Conservation (phyloP, 1,284 basidiomycete species). For the Cryptococcus sp. region DNA sequence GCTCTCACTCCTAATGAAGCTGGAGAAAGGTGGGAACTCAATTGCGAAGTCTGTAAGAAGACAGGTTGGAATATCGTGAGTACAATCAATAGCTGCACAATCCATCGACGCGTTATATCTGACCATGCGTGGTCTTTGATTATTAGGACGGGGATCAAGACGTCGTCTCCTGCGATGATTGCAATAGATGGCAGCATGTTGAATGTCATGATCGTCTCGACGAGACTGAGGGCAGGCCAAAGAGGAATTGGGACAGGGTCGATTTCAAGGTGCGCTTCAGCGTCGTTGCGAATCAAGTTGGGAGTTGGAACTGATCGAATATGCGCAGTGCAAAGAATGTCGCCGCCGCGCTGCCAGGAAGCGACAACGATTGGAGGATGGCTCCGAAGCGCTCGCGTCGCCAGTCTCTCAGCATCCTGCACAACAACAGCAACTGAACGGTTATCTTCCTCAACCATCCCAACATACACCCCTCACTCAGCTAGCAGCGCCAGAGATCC, state of each 20-base stretch:
- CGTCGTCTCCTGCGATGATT: slow-evolving; percentile 58
- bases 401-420: background rate
- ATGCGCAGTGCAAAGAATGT: slow-evolving; percentile 44
- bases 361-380: slow-evolving; percentile 20
- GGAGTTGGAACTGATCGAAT: background rate
- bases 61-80: slow-evolving; percentile 55
- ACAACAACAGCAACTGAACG: slow-evolving; percentile 2
- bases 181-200: slow-evolving; percentile 56
- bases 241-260: slow-evolving; percentile 51
- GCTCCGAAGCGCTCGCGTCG: background rate
- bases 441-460: too few species aligned
- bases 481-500: too few species aligned
- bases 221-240: slow-evolving; percentile 28
- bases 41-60: slow-evolving; percentile 56
- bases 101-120: too few species aligned
- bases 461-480: background rate
- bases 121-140: too few species aligned
- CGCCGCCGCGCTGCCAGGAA: slow-evolving; percentile 26
- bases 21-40: slow-evolving; percentile 54
- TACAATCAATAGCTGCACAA: slow-evolving; percentile 1
- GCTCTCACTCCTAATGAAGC: slow-evolving; percentile 5
- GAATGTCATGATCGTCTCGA: slow-evolving; percentile 50
- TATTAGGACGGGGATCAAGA: slow-evolving; percentile 53
- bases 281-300: background rate
- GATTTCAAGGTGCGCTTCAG: slow-evolving; percentile 44